These are phyloP conservation scores for Haberlea rhodopensis DNA, from an alignment of 257 asterid species.

Conservation along the genomic window DNA sequence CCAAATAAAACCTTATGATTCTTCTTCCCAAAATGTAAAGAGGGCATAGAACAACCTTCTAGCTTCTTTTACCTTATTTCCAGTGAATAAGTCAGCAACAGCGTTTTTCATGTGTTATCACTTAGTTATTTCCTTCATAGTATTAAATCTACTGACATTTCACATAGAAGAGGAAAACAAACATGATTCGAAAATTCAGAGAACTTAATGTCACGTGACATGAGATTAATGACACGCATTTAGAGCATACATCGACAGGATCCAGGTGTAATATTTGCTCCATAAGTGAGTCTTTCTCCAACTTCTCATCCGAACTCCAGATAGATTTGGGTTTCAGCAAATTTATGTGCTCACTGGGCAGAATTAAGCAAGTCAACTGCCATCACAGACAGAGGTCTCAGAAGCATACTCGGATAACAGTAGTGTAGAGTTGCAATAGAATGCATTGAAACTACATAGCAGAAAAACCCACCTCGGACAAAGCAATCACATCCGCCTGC, in stretches of 20 bases:
- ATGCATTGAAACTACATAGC: neutral
- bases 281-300: conserved; percentile 63
- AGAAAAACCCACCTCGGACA: conserved; percentile 59
- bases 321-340: conserved; percentile 71
- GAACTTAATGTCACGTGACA: conserved; percentile 6
- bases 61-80: conserved; percentile 12
- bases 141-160: conserved; percentile 8
- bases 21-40: too few relatives aligned
- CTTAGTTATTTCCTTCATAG: conserved; percentile 5
- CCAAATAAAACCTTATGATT: too few relatives aligned
- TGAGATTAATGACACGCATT: conserved; percentile 12
- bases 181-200: too few relatives aligned
- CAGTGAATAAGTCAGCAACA: neutral
- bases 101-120: conserved; percentile 2
- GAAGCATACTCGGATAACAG: conserved; percentile 17
- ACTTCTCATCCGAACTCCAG: conserved; percentile 73
- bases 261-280: conserved; percentile 79
- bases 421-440: conserved; percentile 8
- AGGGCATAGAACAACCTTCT: conserved; percentile 8
- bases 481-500: conserved; percentile 77
- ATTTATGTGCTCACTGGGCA: conserved; percentile 59
- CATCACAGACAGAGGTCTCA: conserved; percentile 27
- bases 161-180: neutral
- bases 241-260: conserved; percentile 69
- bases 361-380: conserved; percentile 88